A percentile compares a stretch with the other conserved stretches of the same genome.
Evolutionary conservation across 2,329 filamentous ascomycete species (phyloP).

Genomic region (Aspergillus neotritici): DNA sequence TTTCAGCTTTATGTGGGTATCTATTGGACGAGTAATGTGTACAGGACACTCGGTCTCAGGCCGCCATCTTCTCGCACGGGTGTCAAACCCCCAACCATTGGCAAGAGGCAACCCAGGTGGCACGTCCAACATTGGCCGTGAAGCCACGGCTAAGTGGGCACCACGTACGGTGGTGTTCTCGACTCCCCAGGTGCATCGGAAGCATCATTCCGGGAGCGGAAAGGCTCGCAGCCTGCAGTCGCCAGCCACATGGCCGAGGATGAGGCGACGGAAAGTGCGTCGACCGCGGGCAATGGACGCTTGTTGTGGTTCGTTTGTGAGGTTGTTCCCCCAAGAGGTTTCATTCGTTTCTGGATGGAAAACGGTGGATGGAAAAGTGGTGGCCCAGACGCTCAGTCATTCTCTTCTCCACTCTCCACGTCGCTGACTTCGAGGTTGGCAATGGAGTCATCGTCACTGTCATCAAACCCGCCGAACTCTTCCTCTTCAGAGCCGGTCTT

Average conservation of each 20-base stretch:
- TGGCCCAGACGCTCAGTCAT: slow-evolving; percentile 26
- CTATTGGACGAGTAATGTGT: slow-evolving; percentile 10
- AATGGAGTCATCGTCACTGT: slow-evolving; percentile 38
- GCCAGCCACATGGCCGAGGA: slow-evolving; percentile 3
- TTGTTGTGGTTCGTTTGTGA: background rate
- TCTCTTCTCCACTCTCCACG: slow-evolving; percentile 40
- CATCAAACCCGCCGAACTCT: slow-evolving; percentile 34
- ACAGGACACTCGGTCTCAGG: slow-evolving; percentile 1
- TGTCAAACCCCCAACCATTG: slow-evolving; percentile 3
- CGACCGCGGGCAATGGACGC: background rate
- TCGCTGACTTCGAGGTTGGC: slow-evolving; percentile 41
- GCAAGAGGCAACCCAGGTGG: slow-evolving; percentile 6
- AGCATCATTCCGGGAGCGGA: too few species aligned
- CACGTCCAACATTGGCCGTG: slow-evolving; percentile 9
- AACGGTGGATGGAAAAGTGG: background rate
- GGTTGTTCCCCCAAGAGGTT: background rate
- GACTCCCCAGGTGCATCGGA: slow-evolving; percentile 3
- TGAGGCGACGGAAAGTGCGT: slow-evolving; percentile 2
- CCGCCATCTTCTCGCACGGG: too few species aligned
- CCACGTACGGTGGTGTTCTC: slow-evolving; percentile 2
- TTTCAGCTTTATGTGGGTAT: slow-evolving; percentile 14
- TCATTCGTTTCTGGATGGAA: too few species aligned
- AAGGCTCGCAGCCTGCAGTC: slow-evolving; percentile 4
- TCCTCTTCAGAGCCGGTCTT: slow-evolving; percentile 33
- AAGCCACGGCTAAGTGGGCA: slow-evolving; percentile 9